phyloP scores from a whole-genome alignment of 352 stramenopile species.

The Phytophthora syringae region DNA sequence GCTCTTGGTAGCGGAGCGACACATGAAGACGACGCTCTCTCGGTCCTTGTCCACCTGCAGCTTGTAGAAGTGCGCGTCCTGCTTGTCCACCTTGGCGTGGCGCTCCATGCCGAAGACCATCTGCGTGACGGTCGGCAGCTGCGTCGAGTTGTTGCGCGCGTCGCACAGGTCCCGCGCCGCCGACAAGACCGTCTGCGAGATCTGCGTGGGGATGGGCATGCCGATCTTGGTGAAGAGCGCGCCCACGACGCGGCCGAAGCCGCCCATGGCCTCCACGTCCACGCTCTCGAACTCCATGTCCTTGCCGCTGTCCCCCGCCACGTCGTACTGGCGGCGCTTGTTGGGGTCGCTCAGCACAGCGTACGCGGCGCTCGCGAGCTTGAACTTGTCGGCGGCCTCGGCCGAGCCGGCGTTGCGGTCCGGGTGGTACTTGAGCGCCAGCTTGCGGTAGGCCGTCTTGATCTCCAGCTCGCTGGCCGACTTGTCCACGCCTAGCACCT shows the following conservation, averaged over 20 bases:
- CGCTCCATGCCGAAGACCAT: conserved; percentile 79
- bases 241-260: conserved; percentile 82
- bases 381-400: conserved; percentile 86
- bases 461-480: conserved; percentile 90
- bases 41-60: conserved; percentile 74
- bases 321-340: conserved; percentile 88
- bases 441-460: conserved; percentile 89
- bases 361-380: conserved; percentile 86
- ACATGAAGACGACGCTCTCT: conserved; percentile 85
- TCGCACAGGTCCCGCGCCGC: conserved; percentile 80
- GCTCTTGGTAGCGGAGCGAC: conserved; percentile 80
- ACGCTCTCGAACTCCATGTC: conserved; percentile 84
- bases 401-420: conserved; percentile 85
- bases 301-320: conserved; percentile 74
- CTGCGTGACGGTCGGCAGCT: conserved; percentile 60
- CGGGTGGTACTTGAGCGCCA: conserved; percentile 91
- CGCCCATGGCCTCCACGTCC: conserved; percentile 85
- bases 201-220: conserved; percentile 89
- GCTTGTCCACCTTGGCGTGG: conserved; percentile 84
- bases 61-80: conserved; percentile 90
- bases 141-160: conserved; percentile 70
- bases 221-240: conserved; percentile 91
- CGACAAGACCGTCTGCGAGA: conserved; percentile 85
- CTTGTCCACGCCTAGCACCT: conserved; percentile 90
- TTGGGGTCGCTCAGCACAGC: conserved; percentile 87